Conservation (phyloP, 345 rosid genomes). For the Lumnitzera racemosa region DNA sequence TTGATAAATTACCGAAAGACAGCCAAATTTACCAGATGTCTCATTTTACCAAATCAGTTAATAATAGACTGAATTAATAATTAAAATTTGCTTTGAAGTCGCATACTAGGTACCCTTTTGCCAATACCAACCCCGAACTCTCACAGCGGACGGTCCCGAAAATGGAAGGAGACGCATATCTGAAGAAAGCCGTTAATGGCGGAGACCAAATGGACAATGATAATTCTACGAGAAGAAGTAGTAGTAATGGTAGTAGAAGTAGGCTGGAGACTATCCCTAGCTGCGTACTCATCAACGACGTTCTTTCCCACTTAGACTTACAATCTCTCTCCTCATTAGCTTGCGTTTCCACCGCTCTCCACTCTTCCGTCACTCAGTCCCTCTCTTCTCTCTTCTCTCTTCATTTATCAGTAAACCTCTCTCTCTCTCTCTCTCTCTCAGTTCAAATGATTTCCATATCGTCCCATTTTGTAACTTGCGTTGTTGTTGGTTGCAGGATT, state of each 20-base stretch:
- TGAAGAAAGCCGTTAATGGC: no score
- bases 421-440: slow-evolving; percentile 7
- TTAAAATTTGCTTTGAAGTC: no score
- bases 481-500: slow-evolving; percentile 14
- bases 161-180: no score
- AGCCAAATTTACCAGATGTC: no score
- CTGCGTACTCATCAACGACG: slow-evolving; percentile 31
- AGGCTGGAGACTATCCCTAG: slow-evolving; percentile 22
- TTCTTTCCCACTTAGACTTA: slow-evolving; percentile 39
- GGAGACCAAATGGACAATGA: no score
- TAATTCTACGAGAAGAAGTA: background rate
- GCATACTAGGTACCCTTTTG: no score
- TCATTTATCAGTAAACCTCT: slow-evolving; percentile 30
- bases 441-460: no score
- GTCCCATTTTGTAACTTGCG: background rate
- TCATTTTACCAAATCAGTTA: no score
- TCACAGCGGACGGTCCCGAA: no score
- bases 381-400: slow-evolving; percentile 33
- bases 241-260: background rate
- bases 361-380: slow-evolving; percentile 29
- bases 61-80: no score
- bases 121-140: no score
- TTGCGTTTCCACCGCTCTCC: slow-evolving; percentile 39
- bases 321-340: slow-evolving; percentile 42
- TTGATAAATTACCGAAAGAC: no score